These are phyloP conservation scores for Pochonia chlamydosporia DNA, from an alignment of 2,329 filamentous ascomycete genomes.

Conservation along the genomic window DNA sequence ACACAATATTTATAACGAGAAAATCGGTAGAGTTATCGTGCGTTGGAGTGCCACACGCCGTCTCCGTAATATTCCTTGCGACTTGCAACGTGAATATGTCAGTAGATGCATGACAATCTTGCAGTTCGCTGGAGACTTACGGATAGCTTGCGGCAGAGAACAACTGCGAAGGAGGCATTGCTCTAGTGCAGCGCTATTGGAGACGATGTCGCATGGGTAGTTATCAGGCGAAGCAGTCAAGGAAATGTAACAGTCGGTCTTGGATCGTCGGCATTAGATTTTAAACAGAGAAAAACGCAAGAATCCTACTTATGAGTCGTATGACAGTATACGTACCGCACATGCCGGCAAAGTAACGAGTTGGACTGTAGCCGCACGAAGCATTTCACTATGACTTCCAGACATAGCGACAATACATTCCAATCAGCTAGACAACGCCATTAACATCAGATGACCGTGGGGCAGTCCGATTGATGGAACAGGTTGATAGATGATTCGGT, in stretches of 20 bases:
- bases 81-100: neutral
- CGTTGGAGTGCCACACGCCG: neutral
- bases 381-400: too few species aligned
- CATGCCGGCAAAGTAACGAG: neutral
- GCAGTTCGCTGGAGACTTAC: neutral
- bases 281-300: neutral
- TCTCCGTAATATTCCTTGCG: constrained; percentile 2
- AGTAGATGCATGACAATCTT: neutral
- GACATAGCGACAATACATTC: too few species aligned
- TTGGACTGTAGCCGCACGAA: neutral
- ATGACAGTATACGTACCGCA: neutral
- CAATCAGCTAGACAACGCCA: too few species aligned
- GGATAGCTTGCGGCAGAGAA: constrained; percentile 1
- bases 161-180: neutral
- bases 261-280: neutral
- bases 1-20: constrained; percentile 2
- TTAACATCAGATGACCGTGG: too few species aligned
- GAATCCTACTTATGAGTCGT: too few species aligned
- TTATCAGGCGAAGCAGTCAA: neutral
- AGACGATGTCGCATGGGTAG: neutral
- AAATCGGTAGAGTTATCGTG: neutral
- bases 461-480: too few species aligned
- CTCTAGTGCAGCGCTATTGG: neutral
- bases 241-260: neutral
- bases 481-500: too few species aligned